Conservation (phyloP, 257 asterid genomes). For the Capsicum rhomboideum region DNA sequence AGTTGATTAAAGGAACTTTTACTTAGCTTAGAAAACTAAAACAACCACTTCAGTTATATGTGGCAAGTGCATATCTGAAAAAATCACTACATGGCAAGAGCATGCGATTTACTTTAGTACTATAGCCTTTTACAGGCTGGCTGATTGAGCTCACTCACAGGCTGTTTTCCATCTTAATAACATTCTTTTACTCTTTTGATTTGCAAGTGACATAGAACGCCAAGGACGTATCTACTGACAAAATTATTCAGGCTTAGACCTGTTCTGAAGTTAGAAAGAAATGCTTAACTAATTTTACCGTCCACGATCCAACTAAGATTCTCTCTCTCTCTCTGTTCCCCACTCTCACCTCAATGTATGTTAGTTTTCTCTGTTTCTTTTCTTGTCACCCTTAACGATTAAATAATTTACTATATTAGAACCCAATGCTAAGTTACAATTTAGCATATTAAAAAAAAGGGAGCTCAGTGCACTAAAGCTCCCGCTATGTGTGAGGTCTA, state of each 20-base stretch:
- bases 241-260: not conserved
- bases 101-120: not conserved
- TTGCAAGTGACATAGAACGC: not conserved
- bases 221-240: not conserved
- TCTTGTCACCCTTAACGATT: not conserved
- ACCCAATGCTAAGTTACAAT: too few relatives aligned
- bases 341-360: not conserved
- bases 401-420: not conserved
- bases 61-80: not conserved
- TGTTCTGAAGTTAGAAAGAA: not conserved
- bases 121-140: not conserved
- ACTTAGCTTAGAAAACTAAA: not conserved
- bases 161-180: not conserved
- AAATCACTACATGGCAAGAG: not conserved
- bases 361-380: not conserved
- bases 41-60: not conserved
- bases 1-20: not conserved
- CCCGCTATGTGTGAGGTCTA: too few relatives aligned
- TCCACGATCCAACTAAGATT: not conserved
- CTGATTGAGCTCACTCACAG: not conserved
- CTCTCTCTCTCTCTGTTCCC: not conserved
- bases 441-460: too few relatives aligned
- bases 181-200: not conserved
- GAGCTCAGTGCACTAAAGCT: too few relatives aligned
- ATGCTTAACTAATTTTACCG: not conserved